Evolutionary conservation across 1,284 basidiomycete species (phyloP), one percentile per base, ranked within the genome.

Genomic region (Cystobasidium sp.): DNA sequence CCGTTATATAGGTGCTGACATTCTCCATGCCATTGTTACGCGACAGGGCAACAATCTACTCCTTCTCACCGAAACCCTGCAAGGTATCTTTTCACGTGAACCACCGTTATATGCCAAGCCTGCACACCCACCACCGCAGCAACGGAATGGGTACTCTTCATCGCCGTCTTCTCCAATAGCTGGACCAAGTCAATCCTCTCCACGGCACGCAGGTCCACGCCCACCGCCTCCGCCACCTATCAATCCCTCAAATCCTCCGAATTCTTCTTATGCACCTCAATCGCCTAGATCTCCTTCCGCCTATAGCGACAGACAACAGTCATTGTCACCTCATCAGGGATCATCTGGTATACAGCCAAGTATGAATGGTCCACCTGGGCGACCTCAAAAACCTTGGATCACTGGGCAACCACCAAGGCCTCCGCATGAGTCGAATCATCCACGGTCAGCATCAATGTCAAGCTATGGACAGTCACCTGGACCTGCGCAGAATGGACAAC

Each of bases 31-130:
- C 58, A 39, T 61, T 39, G 22, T 1, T 46, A 64, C 53, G 18
- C 77, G 0, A 14, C 79, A 92, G 90, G 88, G 87, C 64, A 91
- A 91, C 82, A 88, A 85, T 81, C 82, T 94, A 51, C 81, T 85
- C 41, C 86, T 85, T 5, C 83, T 94, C 24, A 80, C 93, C 68
- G 88, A 91, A 77, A 87, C 88, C 22, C 87, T 94, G 85, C 89
- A 91, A 78, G 86, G 88, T 52, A 85, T 90, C 74, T 99, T 99
- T 83, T 93, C 91, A 8, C 85, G 85, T 37, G 87, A 89, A 74
- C 95, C 96, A 55, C 95, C 96, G 5, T 89, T 98, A 14, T 97
- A 95, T 81, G 90, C 95, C 51, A 94, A 91, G 83, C 91, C 93
- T 1, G 79, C 76, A n/a, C 47, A 77, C 24, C 59, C 59, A 53